Percentiles rank a stretch among this genome's conserved stretches.
Conservation (phyloP, 2,329 filamentous ascomycete genomes). For the Pseudocercospora vitis region DNA sequence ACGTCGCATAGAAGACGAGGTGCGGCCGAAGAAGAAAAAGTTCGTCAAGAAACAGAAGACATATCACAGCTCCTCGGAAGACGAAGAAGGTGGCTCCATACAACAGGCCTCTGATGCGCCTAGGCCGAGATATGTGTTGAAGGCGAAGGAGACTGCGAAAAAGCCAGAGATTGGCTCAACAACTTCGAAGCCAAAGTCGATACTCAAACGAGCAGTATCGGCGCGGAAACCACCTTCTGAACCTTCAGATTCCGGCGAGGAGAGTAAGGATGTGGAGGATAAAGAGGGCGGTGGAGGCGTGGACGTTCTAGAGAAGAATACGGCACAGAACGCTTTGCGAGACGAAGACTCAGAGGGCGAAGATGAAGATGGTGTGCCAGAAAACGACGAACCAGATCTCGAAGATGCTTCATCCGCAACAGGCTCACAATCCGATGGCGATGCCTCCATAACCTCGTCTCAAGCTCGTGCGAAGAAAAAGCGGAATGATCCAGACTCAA, state of each 20-base stretch:
- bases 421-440: conserved; percentile 32
- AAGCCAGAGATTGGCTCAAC: conserved; percentile 18
- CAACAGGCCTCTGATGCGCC: conserved; percentile 32
- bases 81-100: conserved; percentile 43
- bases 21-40: conserved; percentile 55
- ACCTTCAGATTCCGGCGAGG: conserved; percentile 12
- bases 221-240: conserved; percentile 9
- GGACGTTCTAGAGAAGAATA: conserved; percentile 23
- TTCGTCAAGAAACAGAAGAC: conserved; percentile 61
- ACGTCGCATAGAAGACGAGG: conserved; percentile 58
- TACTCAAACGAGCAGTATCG: conserved; percentile 22
- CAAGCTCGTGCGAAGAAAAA: conserved; percentile 61
- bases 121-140: conserved; percentile 20
- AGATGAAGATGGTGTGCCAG: conserved; percentile 41
- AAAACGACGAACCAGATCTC: conserved; percentile 43
- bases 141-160: conserved; percentile 18
- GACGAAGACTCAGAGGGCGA: conserved; percentile 28
- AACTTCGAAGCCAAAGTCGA: conserved; percentile 20
- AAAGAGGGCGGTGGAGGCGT: conserved; percentile 17
- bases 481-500: conserved; percentile 86
- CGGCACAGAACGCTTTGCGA: conserved; percentile 23
- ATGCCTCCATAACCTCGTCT: conserved; percentile 35
- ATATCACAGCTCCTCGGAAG: conserved; percentile 66
- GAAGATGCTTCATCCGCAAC: conserved; percentile 13
- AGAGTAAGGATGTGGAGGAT: conserved; percentile 19